Conservation (phyloP, 192 early-diverging fungal genomes). For the Chytriomyces hyalinus region DNA sequence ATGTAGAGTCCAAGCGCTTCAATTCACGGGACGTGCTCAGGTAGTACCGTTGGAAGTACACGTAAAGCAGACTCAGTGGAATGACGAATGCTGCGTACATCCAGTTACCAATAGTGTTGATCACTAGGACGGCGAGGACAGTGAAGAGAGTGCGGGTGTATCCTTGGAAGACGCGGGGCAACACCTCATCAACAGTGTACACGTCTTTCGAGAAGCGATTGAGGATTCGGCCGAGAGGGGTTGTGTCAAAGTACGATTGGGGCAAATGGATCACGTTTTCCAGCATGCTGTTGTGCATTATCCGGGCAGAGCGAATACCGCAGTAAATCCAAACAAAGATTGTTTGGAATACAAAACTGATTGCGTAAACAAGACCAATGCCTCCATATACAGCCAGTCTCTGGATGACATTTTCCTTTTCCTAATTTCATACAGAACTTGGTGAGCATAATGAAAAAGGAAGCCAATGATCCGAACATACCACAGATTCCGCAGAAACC, state of each 20-base stretch:
- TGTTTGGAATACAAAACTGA: conserved; percentile 69
- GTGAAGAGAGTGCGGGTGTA: conserved; percentile 58
- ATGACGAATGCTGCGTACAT: conserved; percentile 55
- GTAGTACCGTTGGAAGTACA: conserved; percentile 62
- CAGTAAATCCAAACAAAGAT: conserved; percentile 80
- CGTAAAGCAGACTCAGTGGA: conserved; percentile 55
- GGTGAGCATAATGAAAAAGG: conserved; percentile 42
- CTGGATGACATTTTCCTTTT: conserved; percentile 52
- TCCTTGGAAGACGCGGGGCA: conserved; percentile 57
- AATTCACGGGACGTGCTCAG: conserved; percentile 61
- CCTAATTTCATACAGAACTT: conserved; percentile 59
- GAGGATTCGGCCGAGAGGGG: conserved; percentile 82
- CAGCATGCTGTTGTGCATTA: conserved; percentile 78
- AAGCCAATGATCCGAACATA: conserved; percentile 3
- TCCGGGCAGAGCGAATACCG: conserved; percentile 77
- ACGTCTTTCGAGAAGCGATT: conserved; percentile 92
- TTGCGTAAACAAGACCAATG: conserved; percentile 74
- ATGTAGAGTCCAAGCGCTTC: conserved; percentile 63
- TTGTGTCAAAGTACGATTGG: conserved; percentile 79
- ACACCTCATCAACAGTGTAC: conserved; percentile 75
- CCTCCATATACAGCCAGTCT: conserved; percentile 82
- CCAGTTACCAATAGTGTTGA: conserved; percentile 56
- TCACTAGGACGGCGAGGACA: conserved; percentile 53
- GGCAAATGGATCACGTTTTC: conserved; percentile 73
- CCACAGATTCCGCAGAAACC: conserved; percentile 10